Base-by-base conservation (phyloP, 768 basidiomycete species). In the Mycena amicta region DNA sequence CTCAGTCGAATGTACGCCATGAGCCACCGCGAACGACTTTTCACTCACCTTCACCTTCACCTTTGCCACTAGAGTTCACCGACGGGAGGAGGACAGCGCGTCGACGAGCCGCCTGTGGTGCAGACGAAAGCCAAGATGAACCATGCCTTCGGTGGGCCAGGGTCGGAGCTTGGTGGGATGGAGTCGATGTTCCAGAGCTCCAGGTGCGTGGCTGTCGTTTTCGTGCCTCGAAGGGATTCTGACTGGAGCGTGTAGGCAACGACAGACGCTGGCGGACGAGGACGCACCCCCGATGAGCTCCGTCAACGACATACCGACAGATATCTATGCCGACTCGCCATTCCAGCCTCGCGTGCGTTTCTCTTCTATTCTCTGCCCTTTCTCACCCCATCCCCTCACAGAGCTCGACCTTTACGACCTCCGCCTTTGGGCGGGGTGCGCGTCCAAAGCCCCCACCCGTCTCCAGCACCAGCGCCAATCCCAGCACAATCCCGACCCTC, bases 171-270 rank as follows among this genome's bases (percentile, higher is more conserved):
- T 73, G 22, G 6, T 12, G 91, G 91, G 2, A 85, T 89, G 75
- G 89, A 90, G 60, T 90, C 90, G 22, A 90, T 92, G 90, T 92
- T 92, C 63, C 84, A 90, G 70, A 90, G 83, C 62, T 79, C 86
- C 39, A 80, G 83, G 87, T 85, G 57, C 39, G 76, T 68, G 16
- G n/a, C n/a, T n/a, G 26, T 3, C n/a, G n/a, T n/a, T n/a, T n/a
- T n/a, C n/a, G n/a, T n/a, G n/a, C n/a, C n/a, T n/a, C n/a, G n/a
- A n/a, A 15, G 15, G 8, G 45, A 0, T 40, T 30, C 39, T 52
- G 59, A 31, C 23, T 50, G 56, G 57, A 67, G 26, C 13, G 22
- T 20, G 33, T 50, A 51, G 87, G 60, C 83, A 85, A 62, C 78
- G 87, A 16, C 86, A 89, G 68, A 75, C 81, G 3, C 72, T 88